Base-by-base conservation (phyloP, 352 stramenopile species). In the Globisporangium acanthophoron region DNA sequence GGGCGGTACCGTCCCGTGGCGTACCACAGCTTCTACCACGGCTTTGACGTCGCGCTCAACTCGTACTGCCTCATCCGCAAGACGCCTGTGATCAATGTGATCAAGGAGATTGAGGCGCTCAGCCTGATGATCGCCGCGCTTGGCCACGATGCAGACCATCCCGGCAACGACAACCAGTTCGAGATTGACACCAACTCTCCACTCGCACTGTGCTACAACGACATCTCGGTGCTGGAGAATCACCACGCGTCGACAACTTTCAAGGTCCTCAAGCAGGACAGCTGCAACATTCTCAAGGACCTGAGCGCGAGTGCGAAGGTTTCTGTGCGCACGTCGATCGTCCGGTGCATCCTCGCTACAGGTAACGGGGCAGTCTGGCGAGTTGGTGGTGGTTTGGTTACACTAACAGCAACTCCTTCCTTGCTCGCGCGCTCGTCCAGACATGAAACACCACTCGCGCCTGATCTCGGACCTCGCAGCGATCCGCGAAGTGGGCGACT, bases 141-240 rank as follows among this genome's bases (percentile, higher is more conserved):
- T 15, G 78, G 85, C 0, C 89, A 97, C 61, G 89, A 97, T 44
- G 71, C 91, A 8, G 88, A 95, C 51, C 89, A 97, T 49, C 87
- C 87, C 1, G 88, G 87, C 13, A 90, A 93, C 60, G 85, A 92
- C 70, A 97, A 97, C 59, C 76, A 88, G 63, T 97, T 96, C 50
- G 80, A 97, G 63, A 74, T 96, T 27, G 81, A 91, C 56, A 88
- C 80, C 7, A 77, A 68, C 56, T 92, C 85, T 12, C 41, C 66
- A 5, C 69, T 97, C 13, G 88, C 89, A 7, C 66, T 96, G 15
- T 88, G 80, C 52, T 96, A 97, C 78, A 96, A 96, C 57, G 87
- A 97, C 64, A 78, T 87, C 13, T 93, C 84, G 3, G 89, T 97
- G 24, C 73, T 96, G 1, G 88, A 96, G 65, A 96, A 94, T 29